phyloP scores from a whole-genome alignment of 768 basidiomycete genomes.

The Pulveroboletus ravenelii region DNA sequence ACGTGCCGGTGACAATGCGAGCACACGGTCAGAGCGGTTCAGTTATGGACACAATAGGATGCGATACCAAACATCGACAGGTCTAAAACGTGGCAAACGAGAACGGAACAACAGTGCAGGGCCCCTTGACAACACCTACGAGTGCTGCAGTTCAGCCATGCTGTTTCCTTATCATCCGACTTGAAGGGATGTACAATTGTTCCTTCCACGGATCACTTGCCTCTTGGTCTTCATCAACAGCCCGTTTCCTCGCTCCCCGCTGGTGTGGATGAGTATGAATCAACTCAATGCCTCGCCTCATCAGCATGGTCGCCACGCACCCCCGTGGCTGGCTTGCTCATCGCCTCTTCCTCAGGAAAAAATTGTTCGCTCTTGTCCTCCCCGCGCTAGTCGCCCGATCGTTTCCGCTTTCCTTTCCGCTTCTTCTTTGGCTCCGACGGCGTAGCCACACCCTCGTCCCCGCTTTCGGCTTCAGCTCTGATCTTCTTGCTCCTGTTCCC shows the following conservation, averaged over 20 bases:
- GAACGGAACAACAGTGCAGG: slow-evolving; percentile 31
- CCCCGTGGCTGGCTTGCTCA: slow-evolving; percentile 60
- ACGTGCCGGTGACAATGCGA: no score
- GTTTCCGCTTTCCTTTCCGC: slow-evolving; percentile 72
- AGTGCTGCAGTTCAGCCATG: no score
- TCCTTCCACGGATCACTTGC: slow-evolving; percentile 66
- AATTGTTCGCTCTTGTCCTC: slow-evolving; percentile 44
- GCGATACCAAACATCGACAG: no score
- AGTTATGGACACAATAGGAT: no score
- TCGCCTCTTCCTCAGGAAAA: slow-evolving; percentile 68
- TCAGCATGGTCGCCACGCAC: slow-evolving; percentile 32
- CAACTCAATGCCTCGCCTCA: neutral
- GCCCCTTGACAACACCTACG: slow-evolving; percentile 33
- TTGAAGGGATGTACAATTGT: slow-evolving; percentile 54
- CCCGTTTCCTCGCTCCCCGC: slow-evolving; percentile 63
- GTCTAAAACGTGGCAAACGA: no score
- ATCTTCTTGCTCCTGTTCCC: slow-evolving; percentile 71
- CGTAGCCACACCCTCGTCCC: slow-evolving; percentile 38
- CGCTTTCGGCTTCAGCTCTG: slow-evolving; percentile 48
- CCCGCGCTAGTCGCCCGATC: slow-evolving; percentile 47
- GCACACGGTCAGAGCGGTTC: no score
- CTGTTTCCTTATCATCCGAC: neutral
- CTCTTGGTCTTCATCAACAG: slow-evolving; percentile 76
- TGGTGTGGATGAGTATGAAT: slow-evolving; percentile 11
- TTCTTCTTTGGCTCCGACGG: slow-evolving; percentile 63